These are phyloP conservation scores for Magnusiomyces clavatus DNA, from an alignment of 1,139 yeast species.

Conservation along the genomic window DNA sequence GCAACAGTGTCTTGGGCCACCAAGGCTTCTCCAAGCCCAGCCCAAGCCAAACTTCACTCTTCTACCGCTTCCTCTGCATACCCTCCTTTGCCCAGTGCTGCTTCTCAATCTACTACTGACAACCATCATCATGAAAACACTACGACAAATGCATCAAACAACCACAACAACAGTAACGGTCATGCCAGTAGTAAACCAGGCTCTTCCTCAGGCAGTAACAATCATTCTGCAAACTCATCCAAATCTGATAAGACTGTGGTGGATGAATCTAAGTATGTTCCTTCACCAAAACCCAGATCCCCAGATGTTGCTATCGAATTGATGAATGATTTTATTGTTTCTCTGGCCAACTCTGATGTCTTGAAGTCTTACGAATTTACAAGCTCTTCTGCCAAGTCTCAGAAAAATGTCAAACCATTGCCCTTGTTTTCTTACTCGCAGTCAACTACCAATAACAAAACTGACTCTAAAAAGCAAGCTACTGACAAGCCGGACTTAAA, in stretches of 20 bases:
- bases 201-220: background rate
- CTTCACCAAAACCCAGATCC: background rate
- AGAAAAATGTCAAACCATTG: background rate
- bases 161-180: background rate
- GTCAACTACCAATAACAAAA: background rate
- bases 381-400: background rate
- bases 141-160: background rate
- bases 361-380: background rate
- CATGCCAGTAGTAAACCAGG: background rate
- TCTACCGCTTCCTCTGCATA: slow-evolving; percentile 26
- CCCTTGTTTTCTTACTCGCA: background rate
- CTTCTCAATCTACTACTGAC: background rate
- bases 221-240: too few species aligned
- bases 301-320: slow-evolving; percentile 4
- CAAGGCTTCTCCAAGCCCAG: slow-evolving; percentile 22
- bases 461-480: background rate
- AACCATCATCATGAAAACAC: background rate
- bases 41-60: slow-evolving; percentile 9
- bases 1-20: slow-evolving; percentile 38
- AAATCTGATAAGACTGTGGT: background rate
- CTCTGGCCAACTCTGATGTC: background rate
- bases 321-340: background rate
- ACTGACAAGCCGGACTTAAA: background rate
- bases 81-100: slow-evolving; percentile 27
- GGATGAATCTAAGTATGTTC: background rate